Evolutionary conservation across 2,329 filamentous ascomycete species (phyloP).

Genomic region (Fonsecaea nubica): DNA sequence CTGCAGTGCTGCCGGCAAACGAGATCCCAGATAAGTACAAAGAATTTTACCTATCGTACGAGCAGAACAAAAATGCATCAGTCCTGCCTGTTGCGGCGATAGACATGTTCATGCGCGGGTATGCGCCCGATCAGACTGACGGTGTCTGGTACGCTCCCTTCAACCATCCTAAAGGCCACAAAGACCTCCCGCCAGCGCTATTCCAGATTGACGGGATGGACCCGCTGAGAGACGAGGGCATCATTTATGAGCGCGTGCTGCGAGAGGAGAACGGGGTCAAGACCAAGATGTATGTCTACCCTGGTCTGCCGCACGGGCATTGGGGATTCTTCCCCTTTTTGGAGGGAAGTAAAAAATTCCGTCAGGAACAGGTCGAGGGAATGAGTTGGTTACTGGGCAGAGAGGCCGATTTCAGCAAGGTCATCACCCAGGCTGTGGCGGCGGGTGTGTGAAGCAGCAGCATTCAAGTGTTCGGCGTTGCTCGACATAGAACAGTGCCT

Average conservation of each 20-base stretch:
- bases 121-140: slow-evolving; percentile 36
- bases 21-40: slow-evolving; percentile 51
- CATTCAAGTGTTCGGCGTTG: background rate
- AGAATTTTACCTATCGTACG: slow-evolving; percentile 38
- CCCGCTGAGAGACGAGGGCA: slow-evolving; percentile 41
- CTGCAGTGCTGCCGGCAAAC: slow-evolving; percentile 44
- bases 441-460: slow-evolving; percentile 26
- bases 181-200: slow-evolving; percentile 40
- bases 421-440: slow-evolving; percentile 16
- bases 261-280: slow-evolving; percentile 40
- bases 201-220: slow-evolving; percentile 43
- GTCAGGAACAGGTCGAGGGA: slow-evolving; percentile 40
- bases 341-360: slow-evolving; percentile 38
- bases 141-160: slow-evolving; percentile 31
- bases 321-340: slow-evolving; percentile 43
- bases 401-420: slow-evolving; percentile 34
- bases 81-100: slow-evolving; percentile 45
- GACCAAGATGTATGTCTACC: slow-evolving; percentile 44
- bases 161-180: slow-evolving; percentile 41
- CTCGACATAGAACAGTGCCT: background rate
- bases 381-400: slow-evolving; percentile 37
- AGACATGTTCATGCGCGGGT: slow-evolving; percentile 39
- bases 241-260: slow-evolving; percentile 41
- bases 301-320: slow-evolving; percentile 45
- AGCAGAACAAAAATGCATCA: slow-evolving; percentile 53